phyloP scores from a whole-genome alignment of 768 basidiomycete species.

The Tulasnella sp. region DNA sequence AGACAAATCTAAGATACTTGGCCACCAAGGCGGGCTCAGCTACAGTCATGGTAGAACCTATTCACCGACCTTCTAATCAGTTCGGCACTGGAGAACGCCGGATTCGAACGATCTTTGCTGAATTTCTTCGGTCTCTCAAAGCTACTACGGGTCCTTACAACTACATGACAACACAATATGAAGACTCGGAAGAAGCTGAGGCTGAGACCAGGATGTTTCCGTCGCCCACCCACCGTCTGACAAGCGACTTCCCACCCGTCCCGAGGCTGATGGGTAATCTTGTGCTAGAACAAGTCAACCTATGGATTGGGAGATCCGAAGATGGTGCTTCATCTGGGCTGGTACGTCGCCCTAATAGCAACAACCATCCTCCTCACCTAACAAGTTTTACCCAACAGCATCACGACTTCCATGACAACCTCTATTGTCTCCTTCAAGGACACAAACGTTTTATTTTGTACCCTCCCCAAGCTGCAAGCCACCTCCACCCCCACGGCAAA shows the following conservation, averaged over 20 bases:
- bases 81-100: not conserved
- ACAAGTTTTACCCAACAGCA: not conserved
- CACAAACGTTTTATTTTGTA: conserved; percentile 4
- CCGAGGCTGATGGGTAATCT: conserved; percentile 1
- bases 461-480: not conserved
- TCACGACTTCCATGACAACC: conserved; percentile 9
- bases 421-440: conserved; percentile 10
- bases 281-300: conserved; percentile 4
- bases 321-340: not conserved
- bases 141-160: not conserved
- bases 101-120: not conserved
- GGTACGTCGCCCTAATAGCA: not conserved
- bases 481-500: conserved; percentile 7
- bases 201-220: not conserved
- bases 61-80: not conserved
- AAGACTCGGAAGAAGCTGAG: not conserved
- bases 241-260: not conserved
- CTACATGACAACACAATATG: conserved; percentile 4
- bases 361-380: not conserved
- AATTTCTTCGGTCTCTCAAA: not conserved
- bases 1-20: not conserved
- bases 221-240: not conserved
- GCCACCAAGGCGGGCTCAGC: not conserved
- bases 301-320: conserved; percentile 1
- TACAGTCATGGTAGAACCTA: not conserved